Base-by-base conservation (phyloP, 108 stramenopile species). In the Cyclotella cryptica region DNA sequence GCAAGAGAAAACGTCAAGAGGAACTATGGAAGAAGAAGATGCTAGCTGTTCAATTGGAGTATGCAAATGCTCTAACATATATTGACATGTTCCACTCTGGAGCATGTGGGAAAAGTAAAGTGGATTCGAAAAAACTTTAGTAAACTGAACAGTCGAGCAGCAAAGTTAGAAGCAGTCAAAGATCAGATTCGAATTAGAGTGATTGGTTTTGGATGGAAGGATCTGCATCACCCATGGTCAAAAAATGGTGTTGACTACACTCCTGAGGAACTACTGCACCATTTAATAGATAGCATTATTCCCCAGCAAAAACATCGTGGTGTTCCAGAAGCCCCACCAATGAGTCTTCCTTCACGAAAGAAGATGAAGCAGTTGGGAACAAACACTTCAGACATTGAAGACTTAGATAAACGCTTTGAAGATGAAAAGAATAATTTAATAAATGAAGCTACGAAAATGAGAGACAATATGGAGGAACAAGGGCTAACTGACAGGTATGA, bases 201-300 rank as follows among this genome's bases (percentile, higher is more conserved):
- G 6, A 21, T 51, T 19, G 67, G 67, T 0, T 52, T 68, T 51
- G 67, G 67, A 15, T 68, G 51, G 47, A 39, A 68, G 17, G 66
- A 66, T 49, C 27, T 66, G 7, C 66, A 66, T 28, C 66, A 66
- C 45, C 18, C 66, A 26, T 66, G 66, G 66, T 63, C 62, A 39
- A 63, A 39, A 30, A 19, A 63, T 63, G 62, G 62, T 27, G 13
- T 13, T 21, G 57, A 24, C 19, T 58, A 28, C 26, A 27, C 14
- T 17, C 62, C 62, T 18, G 35, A 40, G 17, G 35, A 64, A 42
- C 21, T 66, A 9, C 18, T 66, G 8, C 2, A 43, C 15, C 19
- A 43, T 42, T 22, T 66, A 22, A 28, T 58, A 13, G 57, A 24
- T 27, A 46, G 8, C 10, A 45, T 43, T 44, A 44, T 66, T n/a